phyloP scores from a whole-genome alignment of 495 filamentous ascomycete species.

The Hypoxylon fuscum region DNA sequence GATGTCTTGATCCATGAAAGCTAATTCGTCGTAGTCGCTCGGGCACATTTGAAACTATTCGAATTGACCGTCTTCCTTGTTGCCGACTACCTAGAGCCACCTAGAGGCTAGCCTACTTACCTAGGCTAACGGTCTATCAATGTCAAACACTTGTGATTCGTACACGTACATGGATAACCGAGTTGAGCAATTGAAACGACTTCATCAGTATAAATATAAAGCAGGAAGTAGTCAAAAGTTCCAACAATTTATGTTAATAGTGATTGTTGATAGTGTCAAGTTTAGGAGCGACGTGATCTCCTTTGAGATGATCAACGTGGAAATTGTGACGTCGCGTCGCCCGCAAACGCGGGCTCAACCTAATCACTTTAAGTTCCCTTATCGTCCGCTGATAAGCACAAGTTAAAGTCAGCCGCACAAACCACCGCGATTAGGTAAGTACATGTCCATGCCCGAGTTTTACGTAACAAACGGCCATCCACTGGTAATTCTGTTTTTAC shows the following conservation, averaged over 20 bases:
- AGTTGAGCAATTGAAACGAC: background rate
- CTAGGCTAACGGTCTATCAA: background rate
- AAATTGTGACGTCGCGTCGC: slow-evolving; percentile 36
- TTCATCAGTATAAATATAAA: slow-evolving; percentile 3
- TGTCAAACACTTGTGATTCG: slow-evolving; percentile 5
- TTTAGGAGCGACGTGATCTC: background rate
- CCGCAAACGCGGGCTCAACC: slow-evolving; percentile 17
- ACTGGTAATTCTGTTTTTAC: no score
- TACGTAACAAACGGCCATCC: no score
- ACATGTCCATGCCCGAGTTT: no score
- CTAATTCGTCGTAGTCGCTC: slow-evolving; percentile 37
- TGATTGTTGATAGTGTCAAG: background rate
- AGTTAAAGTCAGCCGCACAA: no score
- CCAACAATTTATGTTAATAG: no score
- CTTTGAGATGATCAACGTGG: slow-evolving; percentile 21
- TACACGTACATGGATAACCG: background rate
- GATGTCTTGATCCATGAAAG: slow-evolving; percentile 44
- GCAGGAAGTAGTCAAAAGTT: no score
- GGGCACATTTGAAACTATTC: slow-evolving; percentile 21
- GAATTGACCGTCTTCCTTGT: background rate
- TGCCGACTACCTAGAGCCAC: no score
- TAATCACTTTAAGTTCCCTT: slow-evolving; percentile 8
- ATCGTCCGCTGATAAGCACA: slow-evolving; percentile 34
- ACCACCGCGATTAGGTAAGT: no score
- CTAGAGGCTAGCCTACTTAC: no score